Conservation (phyloP, 345 rosid genomes). For the Linum tenue region DNA sequence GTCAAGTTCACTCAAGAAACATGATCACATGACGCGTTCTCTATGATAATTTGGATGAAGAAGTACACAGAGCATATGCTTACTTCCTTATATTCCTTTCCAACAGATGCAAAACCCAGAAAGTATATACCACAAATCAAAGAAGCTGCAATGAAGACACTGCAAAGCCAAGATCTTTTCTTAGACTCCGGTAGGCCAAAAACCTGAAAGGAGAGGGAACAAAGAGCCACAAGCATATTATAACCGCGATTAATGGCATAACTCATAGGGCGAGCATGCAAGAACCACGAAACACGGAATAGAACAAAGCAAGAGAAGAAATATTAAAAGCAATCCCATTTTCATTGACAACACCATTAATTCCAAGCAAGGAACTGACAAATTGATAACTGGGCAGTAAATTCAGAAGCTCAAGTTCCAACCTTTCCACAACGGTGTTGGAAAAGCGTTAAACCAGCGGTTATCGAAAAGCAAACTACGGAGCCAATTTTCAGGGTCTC, state of each 20-base stretch:
- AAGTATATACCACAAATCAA: constrained; percentile 55
- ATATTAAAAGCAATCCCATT: neutral
- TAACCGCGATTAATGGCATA: neutral
- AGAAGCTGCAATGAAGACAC: constrained; percentile 33
- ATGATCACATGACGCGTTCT: neutral
- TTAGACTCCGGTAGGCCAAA: constrained; percentile 32
- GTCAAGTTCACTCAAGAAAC: neutral
- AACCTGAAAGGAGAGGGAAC: constrained; percentile 24
- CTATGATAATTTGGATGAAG: neutral
- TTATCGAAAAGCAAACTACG: neutral
- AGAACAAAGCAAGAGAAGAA: neutral
- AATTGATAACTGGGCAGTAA: neutral
- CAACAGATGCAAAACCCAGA: constrained; percentile 35
- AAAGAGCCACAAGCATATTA: constrained; percentile 1
- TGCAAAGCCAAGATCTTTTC: constrained; percentile 49
- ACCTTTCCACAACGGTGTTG: neutral
- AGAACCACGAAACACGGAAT: neutral
- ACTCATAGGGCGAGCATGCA: neutral
- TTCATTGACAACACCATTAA: neutral
- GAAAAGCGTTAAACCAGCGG: neutral
- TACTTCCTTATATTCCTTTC: constrained; percentile 51
- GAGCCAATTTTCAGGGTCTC: neutral
- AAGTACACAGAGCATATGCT: constrained; percentile 14
- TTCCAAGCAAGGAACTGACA: neutral
- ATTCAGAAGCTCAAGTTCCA: neutral